Percentiles rank a stretch among this genome's conserved stretches.
Evolutionary conservation across 108 stramenopile species (phyloP).

Genomic region (Skeletonema potamos): DNA sequence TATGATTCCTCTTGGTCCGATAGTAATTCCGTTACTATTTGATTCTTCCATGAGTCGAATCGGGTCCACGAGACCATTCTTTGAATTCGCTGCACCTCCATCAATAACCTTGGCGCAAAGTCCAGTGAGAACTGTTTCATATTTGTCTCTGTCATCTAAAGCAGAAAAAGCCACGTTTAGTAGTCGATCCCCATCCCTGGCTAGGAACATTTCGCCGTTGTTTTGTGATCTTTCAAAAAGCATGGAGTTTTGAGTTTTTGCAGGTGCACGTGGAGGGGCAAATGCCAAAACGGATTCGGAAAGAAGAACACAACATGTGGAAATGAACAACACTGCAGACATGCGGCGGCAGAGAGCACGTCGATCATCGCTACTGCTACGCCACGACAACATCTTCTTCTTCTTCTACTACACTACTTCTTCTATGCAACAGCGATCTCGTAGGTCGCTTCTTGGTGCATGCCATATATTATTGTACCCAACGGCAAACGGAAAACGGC

Average conservation of each 20-base stretch:
- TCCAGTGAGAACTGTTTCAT: constrained; percentile 86
- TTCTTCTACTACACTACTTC: not conserved
- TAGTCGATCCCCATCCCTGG: constrained; percentile 19
- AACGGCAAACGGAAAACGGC: too few species aligned
- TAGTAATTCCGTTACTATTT: constrained; percentile 64
- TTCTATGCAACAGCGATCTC: too few species aligned
- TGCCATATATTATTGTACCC: too few species aligned
- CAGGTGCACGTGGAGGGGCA: not conserved
- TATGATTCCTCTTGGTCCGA: constrained; percentile 68
- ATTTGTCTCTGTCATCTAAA: constrained; percentile 74
- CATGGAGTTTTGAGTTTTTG: not conserved
- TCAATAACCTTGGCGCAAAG: constrained; percentile 84
- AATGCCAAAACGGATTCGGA: not conserved
- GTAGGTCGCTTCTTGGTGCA: too few species aligned
- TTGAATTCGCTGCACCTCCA: constrained; percentile 35
- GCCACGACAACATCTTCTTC: not conserved
- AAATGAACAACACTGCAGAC: not conserved
- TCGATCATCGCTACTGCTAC: not conserved
- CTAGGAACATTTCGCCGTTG: constrained; percentile 13
- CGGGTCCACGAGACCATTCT: constrained; percentile 63
- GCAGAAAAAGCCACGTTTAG: constrained; percentile 72
- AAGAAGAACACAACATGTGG: not conserved
- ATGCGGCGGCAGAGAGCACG: constrained; percentile 1
- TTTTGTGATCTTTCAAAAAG: not conserved
- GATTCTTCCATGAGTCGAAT: constrained; percentile 77